phyloP scores from a whole-genome alignment of 768 basidiomycete genomes.

The Boletales sp. region DNA sequence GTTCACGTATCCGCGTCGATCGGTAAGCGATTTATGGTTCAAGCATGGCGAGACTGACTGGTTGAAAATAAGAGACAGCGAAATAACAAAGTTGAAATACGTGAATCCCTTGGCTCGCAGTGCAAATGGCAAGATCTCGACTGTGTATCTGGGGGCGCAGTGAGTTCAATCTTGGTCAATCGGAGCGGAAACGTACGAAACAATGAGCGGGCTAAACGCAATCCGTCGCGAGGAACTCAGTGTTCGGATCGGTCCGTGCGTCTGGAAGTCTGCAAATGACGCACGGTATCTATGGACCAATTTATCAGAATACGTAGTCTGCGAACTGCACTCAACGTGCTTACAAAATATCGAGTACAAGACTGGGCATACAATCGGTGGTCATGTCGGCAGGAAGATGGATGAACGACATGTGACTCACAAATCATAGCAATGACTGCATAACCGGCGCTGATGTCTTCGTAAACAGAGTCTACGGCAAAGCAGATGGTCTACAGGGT shows the following conservation, averaged over 20 bases:
- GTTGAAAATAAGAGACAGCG: slow-evolving; percentile 40
- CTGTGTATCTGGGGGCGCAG: slow-evolving; percentile 25
- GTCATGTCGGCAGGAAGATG: not conserved
- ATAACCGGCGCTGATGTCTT: slow-evolving; percentile 31
- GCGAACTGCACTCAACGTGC: not conserved
- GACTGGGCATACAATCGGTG: slow-evolving; percentile 19
- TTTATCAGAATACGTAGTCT: not conserved
- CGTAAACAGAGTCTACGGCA: slow-evolving; percentile 19
- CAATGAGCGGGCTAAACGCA: slow-evolving; percentile 39
- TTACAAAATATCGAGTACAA: slow-evolving; percentile 36
- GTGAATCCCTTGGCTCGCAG: slow-evolving; percentile 38
- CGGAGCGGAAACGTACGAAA: slow-evolving; percentile 14
- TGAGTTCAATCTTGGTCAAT: not conserved
- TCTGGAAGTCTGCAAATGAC: slow-evolving; percentile 1
- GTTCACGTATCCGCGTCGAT: slow-evolving; percentile 26
- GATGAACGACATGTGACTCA: slow-evolving; percentile 5
- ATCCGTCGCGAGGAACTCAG: slow-evolving; percentile 13
- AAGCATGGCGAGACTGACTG: slow-evolving; percentile 22
- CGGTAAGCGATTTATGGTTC: slow-evolving; percentile 19
- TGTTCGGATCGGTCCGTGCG: not conserved
- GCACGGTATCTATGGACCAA: slow-evolving; percentile 26
- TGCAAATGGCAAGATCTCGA: slow-evolving; percentile 39
- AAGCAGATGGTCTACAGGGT: slow-evolving; percentile 35
- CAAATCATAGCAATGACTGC: slow-evolving; percentile 45
- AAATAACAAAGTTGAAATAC: slow-evolving; percentile 36